A percentile compares a stretch with the other conserved stretches of the same genome.
Evolutionary conservation across 2,329 filamentous ascomycete genomes (phyloP).

Genomic region (Paraphoma sp.): DNA sequence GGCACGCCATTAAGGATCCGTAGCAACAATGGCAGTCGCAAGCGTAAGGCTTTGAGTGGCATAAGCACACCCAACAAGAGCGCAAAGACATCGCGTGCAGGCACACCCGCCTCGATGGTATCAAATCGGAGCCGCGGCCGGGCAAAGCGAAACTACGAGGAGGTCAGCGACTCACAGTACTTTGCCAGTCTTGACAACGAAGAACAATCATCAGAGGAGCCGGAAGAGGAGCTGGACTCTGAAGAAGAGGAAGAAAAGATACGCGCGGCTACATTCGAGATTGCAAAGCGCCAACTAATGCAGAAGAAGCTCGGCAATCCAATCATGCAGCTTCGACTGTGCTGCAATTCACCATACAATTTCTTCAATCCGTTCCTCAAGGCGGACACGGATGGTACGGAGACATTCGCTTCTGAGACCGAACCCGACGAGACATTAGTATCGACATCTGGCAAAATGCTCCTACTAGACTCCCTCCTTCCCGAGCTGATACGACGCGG

Average conservation of each 20-base stretch:
- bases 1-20: slow-evolving; percentile 57
- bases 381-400: slow-evolving; percentile 58
- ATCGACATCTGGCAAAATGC: slow-evolving; percentile 92
- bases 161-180: slow-evolving; percentile 83
- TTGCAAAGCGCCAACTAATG: slow-evolving; percentile 86
- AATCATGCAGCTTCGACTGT: slow-evolving; percentile 86
- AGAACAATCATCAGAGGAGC: slow-evolving; percentile 50
- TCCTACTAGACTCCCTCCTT: slow-evolving; percentile 86
- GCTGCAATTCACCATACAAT: slow-evolving; percentile 93
- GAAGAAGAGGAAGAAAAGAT: slow-evolving; percentile 68
- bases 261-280: slow-evolving; percentile 70
- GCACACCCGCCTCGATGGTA: slow-evolving; percentile 68
- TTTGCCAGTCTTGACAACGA: slow-evolving; percentile 75
- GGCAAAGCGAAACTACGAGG: slow-evolving; percentile 67
- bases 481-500: slow-evolving; percentile 73
- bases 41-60: slow-evolving; percentile 62
- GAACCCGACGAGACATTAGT: slow-evolving; percentile 79
- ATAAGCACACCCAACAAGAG: slow-evolving; percentile 69
- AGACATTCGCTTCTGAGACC: slow-evolving; percentile 54
- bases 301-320: slow-evolving; percentile 93
- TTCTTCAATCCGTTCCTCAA: slow-evolving; percentile 86
- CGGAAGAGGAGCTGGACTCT: slow-evolving; percentile 50
- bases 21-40: slow-evolving; percentile 57
- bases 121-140: slow-evolving; percentile 61
- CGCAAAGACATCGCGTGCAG: slow-evolving; percentile 74